phyloP scores from a whole-genome alignment of 345 rosid species.

The Schrenkiella parvula region DNA sequence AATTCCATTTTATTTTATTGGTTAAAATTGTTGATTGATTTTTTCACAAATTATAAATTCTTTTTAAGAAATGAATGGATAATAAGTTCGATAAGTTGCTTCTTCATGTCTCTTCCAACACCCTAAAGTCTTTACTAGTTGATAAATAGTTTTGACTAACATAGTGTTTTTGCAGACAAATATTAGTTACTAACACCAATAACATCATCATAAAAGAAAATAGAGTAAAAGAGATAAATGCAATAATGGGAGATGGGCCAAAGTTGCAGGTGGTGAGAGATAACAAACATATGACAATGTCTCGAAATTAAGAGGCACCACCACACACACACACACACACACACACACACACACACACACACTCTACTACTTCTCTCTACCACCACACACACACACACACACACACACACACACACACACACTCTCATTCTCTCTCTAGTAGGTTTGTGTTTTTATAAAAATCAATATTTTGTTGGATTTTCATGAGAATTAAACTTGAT shows the following conservation, averaged over 20 bases:
- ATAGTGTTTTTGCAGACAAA: constrained; percentile 1
- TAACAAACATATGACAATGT: constrained; percentile 33
- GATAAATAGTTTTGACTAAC: constrained; percentile 21
- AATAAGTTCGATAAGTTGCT: not conserved
- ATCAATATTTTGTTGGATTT: constrained; percentile 21
- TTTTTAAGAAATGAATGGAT: not conserved
- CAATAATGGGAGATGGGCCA: constrained; percentile 37
- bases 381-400: constrained; percentile 13
- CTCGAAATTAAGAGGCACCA: constrained; percentile 35
- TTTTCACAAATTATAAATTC: not conserved
- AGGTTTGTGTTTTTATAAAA: constrained; percentile 14
- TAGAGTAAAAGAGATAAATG: constrained; percentile 7
- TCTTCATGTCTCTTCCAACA: not conserved
- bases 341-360: constrained; percentile 2
- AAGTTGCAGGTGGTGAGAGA: constrained; percentile 27
- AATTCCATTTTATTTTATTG: not conserved
- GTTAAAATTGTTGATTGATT: not conserved
- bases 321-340: not conserved
- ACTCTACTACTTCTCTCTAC: too few relatives aligned
- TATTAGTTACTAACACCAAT: constrained; percentile 16
- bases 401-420: too few relatives aligned
- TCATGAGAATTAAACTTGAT: constrained; percentile 29
- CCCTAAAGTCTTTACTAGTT: constrained; percentile 4
- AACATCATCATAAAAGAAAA: constrained; percentile 15
- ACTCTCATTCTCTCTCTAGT: constrained; percentile 30